A percentile compares a stretch with the other conserved stretches of the same genome.
Evolutionary conservation across 257 asterid genomes (phyloP).

Genomic region (Datura wrightii): DNA sequence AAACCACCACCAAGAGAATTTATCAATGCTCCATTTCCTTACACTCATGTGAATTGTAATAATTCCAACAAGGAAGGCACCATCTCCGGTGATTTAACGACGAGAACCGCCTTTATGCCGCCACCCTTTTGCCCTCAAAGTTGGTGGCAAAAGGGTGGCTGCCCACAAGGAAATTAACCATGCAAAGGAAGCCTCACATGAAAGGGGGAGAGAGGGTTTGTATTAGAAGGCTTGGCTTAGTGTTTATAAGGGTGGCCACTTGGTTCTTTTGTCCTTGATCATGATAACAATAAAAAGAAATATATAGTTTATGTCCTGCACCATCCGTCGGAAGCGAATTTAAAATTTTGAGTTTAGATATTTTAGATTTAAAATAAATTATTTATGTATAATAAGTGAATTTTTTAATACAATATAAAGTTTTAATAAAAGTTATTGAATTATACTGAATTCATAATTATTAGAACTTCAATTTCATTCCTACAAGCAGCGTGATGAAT

Average conservation of each 20-base stretch:
- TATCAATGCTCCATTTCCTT: conserved; percentile 11
- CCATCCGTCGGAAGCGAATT: fast-evolving
- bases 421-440: not conserved
- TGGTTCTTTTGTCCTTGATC: not conserved
- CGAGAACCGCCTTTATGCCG: not conserved
- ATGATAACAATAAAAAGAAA: not conserved
- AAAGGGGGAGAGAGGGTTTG: conserved; percentile 6
- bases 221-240: not conserved
- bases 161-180: not conserved
- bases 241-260: conserved; percentile 5
- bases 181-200: conserved; percentile 12
- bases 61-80: not conserved
- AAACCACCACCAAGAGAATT: not conserved
- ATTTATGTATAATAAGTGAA: not conserved
- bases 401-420: not conserved
- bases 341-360: not conserved
- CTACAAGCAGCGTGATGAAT: not conserved
- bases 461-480: not conserved
- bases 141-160: not conserved
- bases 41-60: not conserved
- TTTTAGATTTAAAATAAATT: not conserved
- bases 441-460: not conserved
- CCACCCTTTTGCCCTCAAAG: not conserved
- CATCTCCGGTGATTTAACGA: conserved; percentile 1
- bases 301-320: not conserved